Evolutionary conservation across 371 early-diverging fungal genomes (phyloP), one percentile per base, ranked within the genome.

Genomic region (Mitosporidium daphniae): DNA sequence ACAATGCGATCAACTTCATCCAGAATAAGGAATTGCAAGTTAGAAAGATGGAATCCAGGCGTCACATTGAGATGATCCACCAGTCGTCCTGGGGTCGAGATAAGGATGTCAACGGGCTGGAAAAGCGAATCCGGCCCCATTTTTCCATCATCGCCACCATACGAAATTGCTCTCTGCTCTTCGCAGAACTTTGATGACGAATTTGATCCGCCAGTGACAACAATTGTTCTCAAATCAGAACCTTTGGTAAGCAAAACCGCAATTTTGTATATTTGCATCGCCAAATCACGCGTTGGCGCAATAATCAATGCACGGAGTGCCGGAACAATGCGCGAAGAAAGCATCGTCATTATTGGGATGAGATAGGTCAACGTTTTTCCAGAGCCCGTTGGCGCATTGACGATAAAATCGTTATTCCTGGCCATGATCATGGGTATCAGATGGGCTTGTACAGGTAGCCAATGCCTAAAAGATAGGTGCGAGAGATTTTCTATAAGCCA

Each of bases 331-430:
- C 34, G 31, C 9, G 29, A 25, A 8, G 26, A 23, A n/a, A 46
- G 10, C n/a, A 39, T 39, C 8, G 26, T 19, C 28, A 37, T 35
- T 15, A 46, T 25, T 7, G 47, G 47, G n/a, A 46, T 37, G 2
- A 46, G 29, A 31, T 43, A 46, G 6, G 47, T 34, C 14, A 34
- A 34, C 9, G 47, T 46, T 31, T 46, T 46, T 11, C 47, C 47
- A 34, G 34, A 34, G 21, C 47, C 47, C 17, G 47, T 46, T 8
- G 38, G 3, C 15, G 42, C 42, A 13, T 43, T 37, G 0, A 37
- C 41, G 29, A 46, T 32, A 3, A 43, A 8, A 22, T 33, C 32
- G 22, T 39, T 24, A 9, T 30, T 30, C 16, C 27, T 21, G n/a
- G n/a, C n/a, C n/a, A n/a, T n/a, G n/a, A n/a, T n/a, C n/a, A n/a